These are phyloP conservation scores for Acacia acuminata DNA, from an alignment of 306 rosid species.

Conservation along the genomic window DNA sequence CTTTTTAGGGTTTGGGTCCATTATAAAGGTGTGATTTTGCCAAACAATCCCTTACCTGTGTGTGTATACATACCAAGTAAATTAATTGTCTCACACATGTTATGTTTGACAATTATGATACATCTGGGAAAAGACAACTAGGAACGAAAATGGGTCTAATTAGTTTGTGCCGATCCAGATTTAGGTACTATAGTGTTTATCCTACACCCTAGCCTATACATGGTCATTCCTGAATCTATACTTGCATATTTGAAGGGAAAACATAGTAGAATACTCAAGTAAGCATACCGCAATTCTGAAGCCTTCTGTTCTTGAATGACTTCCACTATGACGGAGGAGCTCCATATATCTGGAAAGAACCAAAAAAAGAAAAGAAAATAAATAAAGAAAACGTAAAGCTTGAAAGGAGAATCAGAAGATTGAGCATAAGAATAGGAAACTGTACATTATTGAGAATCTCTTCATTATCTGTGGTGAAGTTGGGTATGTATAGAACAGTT, in stretches of 20 bases:
- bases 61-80: background rate
- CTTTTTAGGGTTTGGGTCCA: background rate
- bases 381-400: background rate
- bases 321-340: conserved; percentile 81
- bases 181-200: background rate
- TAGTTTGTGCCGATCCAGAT: background rate
- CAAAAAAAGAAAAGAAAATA: too few relatives aligned
- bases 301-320: conserved; percentile 78
- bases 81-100: background rate
- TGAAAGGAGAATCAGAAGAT: background rate
- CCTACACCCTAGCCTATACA: background rate
- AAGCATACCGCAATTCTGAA: conserved; percentile 86
- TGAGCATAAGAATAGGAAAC: too few relatives aligned
- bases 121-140: background rate
- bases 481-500: conserved; percentile 65
- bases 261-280: background rate
- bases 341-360: conserved; percentile 61
- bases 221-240: background rate
- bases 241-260: background rate
- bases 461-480: conserved; percentile 54
- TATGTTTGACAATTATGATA: background rate
- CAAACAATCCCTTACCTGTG: background rate
- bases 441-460: conserved; percentile 47
- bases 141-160: background rate
- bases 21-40: background rate